These are phyloP conservation scores for Pyricularia grisea DNA, from an alignment of 2,329 filamentous ascomycete genomes.

Conservation along the genomic window DNA sequence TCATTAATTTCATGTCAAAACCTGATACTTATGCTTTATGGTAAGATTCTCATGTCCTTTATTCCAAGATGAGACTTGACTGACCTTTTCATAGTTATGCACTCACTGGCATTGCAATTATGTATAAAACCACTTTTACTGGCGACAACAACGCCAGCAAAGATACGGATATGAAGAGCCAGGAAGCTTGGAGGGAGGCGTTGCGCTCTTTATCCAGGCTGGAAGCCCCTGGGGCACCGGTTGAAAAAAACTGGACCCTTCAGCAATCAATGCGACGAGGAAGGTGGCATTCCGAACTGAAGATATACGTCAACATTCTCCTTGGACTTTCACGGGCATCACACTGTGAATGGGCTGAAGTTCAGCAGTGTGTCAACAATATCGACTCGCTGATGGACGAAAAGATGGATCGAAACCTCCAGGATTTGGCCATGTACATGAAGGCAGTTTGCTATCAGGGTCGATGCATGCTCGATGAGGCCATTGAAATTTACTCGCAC, in stretches of 20 bases:
- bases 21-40: slow-evolving; percentile 46
- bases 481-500: slow-evolving; percentile 57
- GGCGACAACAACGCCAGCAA: slow-evolving; percentile 21
- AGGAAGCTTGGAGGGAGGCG: slow-evolving; percentile 28
- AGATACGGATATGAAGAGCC: not conserved
- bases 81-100: slow-evolving; percentile 32
- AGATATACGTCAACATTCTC: slow-evolving; percentile 62
- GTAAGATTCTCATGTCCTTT: slow-evolving; percentile 26
- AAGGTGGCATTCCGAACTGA: slow-evolving; percentile 56
- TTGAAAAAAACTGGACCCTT: slow-evolving; percentile 34
- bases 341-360: slow-evolving; percentile 59
- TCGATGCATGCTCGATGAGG: slow-evolving; percentile 60
- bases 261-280: slow-evolving; percentile 47
- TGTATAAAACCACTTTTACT: slow-evolving; percentile 24
- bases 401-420: slow-evolving; percentile 33
- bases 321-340: slow-evolving; percentile 61
- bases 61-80: slow-evolving; percentile 9
- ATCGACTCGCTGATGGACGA: slow-evolving; percentile 35
- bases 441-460: slow-evolving; percentile 69
- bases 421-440: slow-evolving; percentile 59
- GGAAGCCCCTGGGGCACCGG: not conserved
- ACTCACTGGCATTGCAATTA: slow-evolving; percentile 40
- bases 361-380: slow-evolving; percentile 46
- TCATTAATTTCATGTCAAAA: slow-evolving; percentile 51
- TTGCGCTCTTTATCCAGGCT: slow-evolving; percentile 11